Percentiles rank a stretch among this genome's conserved stretches.
phyloP scores from a whole-genome alignment of 1,284 basidiomycete species.

The Xanthoconium separans region DNA sequence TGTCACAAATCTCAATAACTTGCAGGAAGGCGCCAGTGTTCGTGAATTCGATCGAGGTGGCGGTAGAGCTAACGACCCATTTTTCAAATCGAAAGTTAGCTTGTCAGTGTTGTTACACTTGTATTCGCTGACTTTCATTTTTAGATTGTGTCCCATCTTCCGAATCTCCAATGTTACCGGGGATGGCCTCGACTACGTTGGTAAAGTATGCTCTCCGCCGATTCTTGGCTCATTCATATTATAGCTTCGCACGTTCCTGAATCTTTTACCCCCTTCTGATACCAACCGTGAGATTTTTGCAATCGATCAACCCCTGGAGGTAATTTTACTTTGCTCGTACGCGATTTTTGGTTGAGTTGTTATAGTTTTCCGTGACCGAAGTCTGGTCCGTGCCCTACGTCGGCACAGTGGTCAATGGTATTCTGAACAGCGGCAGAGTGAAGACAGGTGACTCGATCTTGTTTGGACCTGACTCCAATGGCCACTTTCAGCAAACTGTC shows the following conservation, averaged over 20 bases:
- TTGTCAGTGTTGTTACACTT: not conserved
- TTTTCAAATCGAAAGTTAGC: constrained; percentile 44
- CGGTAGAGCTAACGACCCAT: constrained; percentile 72
- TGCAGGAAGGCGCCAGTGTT: constrained; percentile 75
- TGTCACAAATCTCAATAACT: constrained; percentile 1
- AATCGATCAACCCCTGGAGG: constrained; percentile 87
- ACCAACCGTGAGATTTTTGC: constrained; percentile 78
- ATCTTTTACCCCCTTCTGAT: constrained; percentile 84
- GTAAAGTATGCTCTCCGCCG: constrained; percentile 19
- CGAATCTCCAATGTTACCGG: constrained; percentile 95
- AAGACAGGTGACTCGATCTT: constrained; percentile 83
- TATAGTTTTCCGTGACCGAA: constrained; percentile 77
- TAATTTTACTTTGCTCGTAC: constrained; percentile 26
- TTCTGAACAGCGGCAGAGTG: constrained; percentile 75
- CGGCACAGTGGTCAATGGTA: constrained; percentile 94
- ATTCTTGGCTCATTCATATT: constrained; percentile 9
- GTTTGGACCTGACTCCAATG: constrained; percentile 92
- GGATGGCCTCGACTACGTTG: constrained; percentile 77
- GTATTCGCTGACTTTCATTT: constrained; percentile 13
- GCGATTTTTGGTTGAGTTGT: constrained; percentile 8
- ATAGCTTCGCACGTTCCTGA: constrained; percentile 81
- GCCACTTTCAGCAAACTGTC: constrained; percentile 80
- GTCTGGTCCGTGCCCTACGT: constrained; percentile 93
- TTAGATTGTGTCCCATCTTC: constrained; percentile 89
- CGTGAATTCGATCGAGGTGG: constrained; percentile 71